Conservation (phyloP, 768 basidiomycete species). For the Pisolithus orientalis region DNA sequence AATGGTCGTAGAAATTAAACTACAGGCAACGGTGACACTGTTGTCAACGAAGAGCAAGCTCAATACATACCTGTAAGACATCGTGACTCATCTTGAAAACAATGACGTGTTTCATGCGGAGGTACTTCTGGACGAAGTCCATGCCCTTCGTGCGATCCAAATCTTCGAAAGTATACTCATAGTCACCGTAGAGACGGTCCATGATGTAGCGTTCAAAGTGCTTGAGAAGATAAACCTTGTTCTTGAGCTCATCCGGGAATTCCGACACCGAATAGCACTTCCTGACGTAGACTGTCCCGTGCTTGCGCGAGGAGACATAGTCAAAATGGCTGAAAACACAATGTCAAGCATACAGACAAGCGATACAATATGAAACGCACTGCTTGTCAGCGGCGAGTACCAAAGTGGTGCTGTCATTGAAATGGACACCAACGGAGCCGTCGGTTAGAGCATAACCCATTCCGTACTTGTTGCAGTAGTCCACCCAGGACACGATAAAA, state of each 20-base stretch:
- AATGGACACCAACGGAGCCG: constrained; percentile 91
- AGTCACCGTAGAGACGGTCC: constrained; percentile 80
- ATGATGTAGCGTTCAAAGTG: constrained; percentile 96
- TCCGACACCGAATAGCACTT: constrained; percentile 63
- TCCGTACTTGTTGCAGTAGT: constrained; percentile 99
- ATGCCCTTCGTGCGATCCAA: constrained; percentile 66
- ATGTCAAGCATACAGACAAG: background rate
- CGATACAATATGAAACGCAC: constrained; percentile 39
- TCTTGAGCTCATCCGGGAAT: constrained; percentile 80
- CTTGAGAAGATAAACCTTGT: constrained; percentile 87
- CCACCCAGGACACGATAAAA: constrained; percentile 98
- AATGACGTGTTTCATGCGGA: constrained; percentile 95
- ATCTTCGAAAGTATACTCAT: constrained; percentile 78
- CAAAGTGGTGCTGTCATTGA: constrained; percentile 89
- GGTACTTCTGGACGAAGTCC: constrained; percentile 93
- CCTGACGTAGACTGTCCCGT: constrained; percentile 62
- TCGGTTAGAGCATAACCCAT: constrained; percentile 98
- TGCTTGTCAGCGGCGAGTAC: constrained; percentile 81
- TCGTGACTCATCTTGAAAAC: constrained; percentile 96
- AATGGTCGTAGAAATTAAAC: constrained; percentile 99
- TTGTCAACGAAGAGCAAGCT: background rate
- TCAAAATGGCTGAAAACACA: constrained; percentile 68
- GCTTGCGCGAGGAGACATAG: constrained; percentile 66
- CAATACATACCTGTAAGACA: constrained; percentile 76
- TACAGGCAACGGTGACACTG: constrained; percentile 27